phyloP scores from a whole-genome alignment of 352 stramenopile genomes.

The Phytophthora colocasiae region DNA sequence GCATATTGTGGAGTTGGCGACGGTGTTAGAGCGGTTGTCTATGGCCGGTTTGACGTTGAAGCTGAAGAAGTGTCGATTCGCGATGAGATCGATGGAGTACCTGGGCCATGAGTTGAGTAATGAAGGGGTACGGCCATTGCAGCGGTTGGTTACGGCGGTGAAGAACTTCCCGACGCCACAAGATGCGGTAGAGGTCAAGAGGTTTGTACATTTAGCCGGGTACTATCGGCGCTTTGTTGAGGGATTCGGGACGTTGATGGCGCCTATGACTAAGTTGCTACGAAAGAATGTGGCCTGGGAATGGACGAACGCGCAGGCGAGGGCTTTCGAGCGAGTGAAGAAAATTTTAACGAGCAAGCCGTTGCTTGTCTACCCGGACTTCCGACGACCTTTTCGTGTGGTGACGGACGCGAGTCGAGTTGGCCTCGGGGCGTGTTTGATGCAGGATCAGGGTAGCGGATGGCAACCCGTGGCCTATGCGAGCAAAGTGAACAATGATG shows the following conservation, averaged over 20 bases:
- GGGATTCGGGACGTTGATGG: background rate
- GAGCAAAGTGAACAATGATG: too few relatives aligned
- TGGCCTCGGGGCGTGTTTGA: too few relatives aligned
- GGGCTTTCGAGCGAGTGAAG: conserved; percentile 28
- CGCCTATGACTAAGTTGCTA: conserved; percentile 18
- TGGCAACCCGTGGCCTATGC: too few relatives aligned
- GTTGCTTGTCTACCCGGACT: conserved; percentile 32
- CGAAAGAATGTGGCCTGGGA: conserved; percentile 25
- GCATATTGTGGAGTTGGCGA: background rate
- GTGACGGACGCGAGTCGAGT: too few relatives aligned
- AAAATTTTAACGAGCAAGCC: background rate
- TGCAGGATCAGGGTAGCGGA: too few relatives aligned
- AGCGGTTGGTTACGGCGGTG: conserved; percentile 3
- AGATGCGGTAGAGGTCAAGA: background rate
- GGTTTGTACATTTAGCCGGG: background rate
- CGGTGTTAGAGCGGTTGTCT: background rate
- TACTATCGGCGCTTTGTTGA: background rate
- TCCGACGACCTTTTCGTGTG: background rate
- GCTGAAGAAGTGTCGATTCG: conserved; percentile 28
- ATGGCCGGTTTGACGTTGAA: conserved; percentile 6
- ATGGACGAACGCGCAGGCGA: conserved; percentile 27
- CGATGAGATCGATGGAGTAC: conserved; percentile 20
- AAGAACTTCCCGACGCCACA: background rate
- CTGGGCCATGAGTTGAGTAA: conserved; percentile 33
- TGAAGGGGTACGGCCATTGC: conserved; percentile 14